Evolutionary conservation across 192 early-diverging fungal species (phyloP).

Genomic region (Linnemannia exigua): DNA sequence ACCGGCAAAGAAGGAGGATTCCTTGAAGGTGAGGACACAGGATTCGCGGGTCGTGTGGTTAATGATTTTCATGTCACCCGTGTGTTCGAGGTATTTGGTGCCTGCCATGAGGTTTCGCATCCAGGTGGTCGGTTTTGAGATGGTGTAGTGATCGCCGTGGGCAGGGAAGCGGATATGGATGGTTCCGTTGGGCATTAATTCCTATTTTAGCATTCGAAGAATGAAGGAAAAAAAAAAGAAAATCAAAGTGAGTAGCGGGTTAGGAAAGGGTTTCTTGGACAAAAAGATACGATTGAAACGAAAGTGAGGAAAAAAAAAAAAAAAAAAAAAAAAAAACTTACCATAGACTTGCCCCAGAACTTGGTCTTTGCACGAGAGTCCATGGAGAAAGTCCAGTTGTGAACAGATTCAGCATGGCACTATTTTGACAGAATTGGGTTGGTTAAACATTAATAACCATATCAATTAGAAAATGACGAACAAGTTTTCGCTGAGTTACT

Average conservation of each 20-base stretch:
- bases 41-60: conserved; percentile 81
- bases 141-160: conserved; percentile 88
- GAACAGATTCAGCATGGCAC: conserved; percentile 86
- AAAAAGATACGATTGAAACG: no score
- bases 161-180: conserved; percentile 83
- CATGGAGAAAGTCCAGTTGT: conserved; percentile 87
- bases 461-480: no score
- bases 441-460: no score
- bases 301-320: neutral
- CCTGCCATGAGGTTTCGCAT: conserved; percentile 94
- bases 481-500: no score
- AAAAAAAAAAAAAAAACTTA: neutral
- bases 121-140: conserved; percentile 91
- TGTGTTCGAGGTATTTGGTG: conserved; percentile 90
- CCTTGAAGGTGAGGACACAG: conserved; percentile 87
- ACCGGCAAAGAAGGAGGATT: conserved; percentile 86
- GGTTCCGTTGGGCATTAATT: conserved; percentile 87
- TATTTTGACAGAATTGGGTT: no score
- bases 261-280: no score
- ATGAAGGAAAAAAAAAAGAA: neutral
- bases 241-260: no score
- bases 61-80: conserved; percentile 86
- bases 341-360: conserved; percentile 96
- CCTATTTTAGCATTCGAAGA: conserved; percentile 29
- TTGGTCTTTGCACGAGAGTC: conserved; percentile 94